Base-by-base conservation (phyloP, 441 rosid genomes). In the Isatis lusitanica region DNA sequence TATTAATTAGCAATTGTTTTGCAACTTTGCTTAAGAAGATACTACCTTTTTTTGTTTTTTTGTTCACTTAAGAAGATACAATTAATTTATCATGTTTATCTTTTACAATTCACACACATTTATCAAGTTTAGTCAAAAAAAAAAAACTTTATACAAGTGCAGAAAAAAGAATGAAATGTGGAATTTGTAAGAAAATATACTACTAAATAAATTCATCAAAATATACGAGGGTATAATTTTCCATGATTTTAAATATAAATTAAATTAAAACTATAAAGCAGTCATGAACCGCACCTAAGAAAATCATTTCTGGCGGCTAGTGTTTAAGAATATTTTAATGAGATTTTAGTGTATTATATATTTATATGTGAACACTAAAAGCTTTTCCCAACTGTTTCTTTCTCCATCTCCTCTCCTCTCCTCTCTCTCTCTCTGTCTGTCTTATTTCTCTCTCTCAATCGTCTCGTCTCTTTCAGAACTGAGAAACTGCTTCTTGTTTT, bases 231-330 rank as follows among this genome's bases (percentile, higher is more conserved):
- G 28, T 26, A 26, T 26, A 26, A 26, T 26, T 26, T 26, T 26
- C 28, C 28, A 26, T 26, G 28, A 26, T 26, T 26, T 26, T 26
- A 26, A 26, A 26, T 26, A 26, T 26, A 26, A n/a, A n/a, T n/a
- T 21, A 21, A 26, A 26, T 16, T 7, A 61, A 13, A 44, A 33
- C n/a, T 43, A 53, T 21, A 50, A 71, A 50, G 10, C 21, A 16
- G 42, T 30, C 24, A 26, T 36, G 52, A 36, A 53, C 60, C 66
- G 66, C 71, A 73, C 60, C 36, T 15, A 35, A 28, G 16, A 62
- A 18, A 64, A 38, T 70, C 76, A 11, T 58, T 38, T 64, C 35
- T 48, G 76, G 63, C 68, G 73, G 80, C 76, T 63, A 44, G 26
- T 26, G 15, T 46, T 35, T 6, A 43, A 60, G 44, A 24, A 33